Percentiles rank a stretch among this genome's conserved stretches.
These are phyloP conservation scores for Phaeotremella fagi DNA, from an alignment of 768 basidiomycete genomes.

Conservation along the genomic window DNA sequence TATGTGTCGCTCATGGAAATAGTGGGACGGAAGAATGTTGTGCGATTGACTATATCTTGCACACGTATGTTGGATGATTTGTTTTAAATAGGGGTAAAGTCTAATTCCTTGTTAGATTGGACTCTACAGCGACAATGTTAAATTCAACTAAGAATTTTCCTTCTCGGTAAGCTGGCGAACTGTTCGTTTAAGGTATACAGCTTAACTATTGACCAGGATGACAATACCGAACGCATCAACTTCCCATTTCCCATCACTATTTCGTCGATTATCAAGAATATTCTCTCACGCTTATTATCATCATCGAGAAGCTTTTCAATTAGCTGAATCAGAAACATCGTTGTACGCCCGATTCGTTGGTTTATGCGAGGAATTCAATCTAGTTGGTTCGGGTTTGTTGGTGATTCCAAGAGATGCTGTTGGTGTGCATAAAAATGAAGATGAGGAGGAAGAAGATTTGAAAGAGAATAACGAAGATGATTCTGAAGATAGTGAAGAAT, in stretches of 20 bases:
- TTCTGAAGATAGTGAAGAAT: neutral
- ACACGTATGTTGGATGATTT: slow-evolving; percentile 37
- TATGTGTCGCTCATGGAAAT: slow-evolving; percentile 80
- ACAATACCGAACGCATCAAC: slow-evolving; percentile 74
- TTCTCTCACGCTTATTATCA: slow-evolving; percentile 96
- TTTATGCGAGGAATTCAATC: slow-evolving; percentile 69
- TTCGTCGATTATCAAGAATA: slow-evolving; percentile 84
- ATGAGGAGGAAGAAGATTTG: slow-evolving; percentile 19
- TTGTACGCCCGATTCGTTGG: slow-evolving; percentile 85
- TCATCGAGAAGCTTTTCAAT: slow-evolving; percentile 81
- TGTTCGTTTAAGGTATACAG: neutral
- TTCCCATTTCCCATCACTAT: slow-evolving; percentile 83
- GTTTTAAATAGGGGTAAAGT: neutral
- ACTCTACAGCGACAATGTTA: slow-evolving; percentile 84
- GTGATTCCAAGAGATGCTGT: slow-evolving; percentile 50
- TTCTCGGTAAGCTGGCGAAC: slow-evolving; percentile 60
- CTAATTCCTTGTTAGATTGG: slow-evolving; percentile 70
- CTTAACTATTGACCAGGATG: slow-evolving; percentile 53
- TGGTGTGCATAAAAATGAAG: slow-evolving; percentile 1
- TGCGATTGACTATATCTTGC: slow-evolving; percentile 77
- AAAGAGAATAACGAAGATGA: slow-evolving; percentile 13
- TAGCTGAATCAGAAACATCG: slow-evolving; percentile 65
- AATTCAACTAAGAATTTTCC: slow-evolving; percentile 90
- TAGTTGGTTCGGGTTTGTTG: slow-evolving; percentile 77
- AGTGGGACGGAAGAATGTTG: slow-evolving; percentile 66